phyloP scores from a whole-genome alignment of 768 basidiomycete species.

The Boletus vinaceobasis region DNA sequence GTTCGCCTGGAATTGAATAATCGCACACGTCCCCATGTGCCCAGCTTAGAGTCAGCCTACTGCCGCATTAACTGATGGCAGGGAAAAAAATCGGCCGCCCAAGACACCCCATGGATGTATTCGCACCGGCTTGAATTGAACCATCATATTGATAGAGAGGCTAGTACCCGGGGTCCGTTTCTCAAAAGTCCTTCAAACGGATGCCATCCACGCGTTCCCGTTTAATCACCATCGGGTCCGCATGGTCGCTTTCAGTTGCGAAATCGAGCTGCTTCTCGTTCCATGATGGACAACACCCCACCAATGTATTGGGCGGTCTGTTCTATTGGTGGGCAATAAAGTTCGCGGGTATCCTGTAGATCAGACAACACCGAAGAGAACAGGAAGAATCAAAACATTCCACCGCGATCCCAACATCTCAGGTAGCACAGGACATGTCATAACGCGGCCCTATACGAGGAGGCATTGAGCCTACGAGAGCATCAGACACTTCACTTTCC shows the following conservation, averaged over 20 bases:
- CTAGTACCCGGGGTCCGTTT: constrained; percentile 17
- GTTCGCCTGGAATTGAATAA: constrained; percentile 1
- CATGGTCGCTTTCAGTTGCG: background rate
- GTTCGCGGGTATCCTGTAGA: constrained; percentile 8
- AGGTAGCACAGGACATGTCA: constrained; percentile 7
- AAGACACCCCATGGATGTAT: background rate
- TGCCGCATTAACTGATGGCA: background rate
- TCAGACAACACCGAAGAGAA: constrained; percentile 7
- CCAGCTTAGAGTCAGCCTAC: constrained; percentile 2
- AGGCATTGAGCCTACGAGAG: constrained; percentile 9
- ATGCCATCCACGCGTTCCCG: constrained; percentile 44
- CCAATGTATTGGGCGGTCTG: background rate
- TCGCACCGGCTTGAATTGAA: background rate
- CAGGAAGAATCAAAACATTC: constrained; percentile 14
- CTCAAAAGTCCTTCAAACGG: constrained; percentile 34
- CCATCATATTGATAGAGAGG: background rate
- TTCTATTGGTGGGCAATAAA: background rate
- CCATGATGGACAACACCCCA: background rate
- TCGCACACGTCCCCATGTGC: constrained; percentile 5
- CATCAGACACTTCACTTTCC: constrained; percentile 40
- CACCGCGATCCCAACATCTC: constrained; percentile 11
- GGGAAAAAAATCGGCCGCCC: constrained; percentile 4
- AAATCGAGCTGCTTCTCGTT: background rate
- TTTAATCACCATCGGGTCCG: constrained; percentile 5
- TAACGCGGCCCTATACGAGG: constrained; percentile 1